Conservation (phyloP, 257 asterid genomes). For the Verbena officinalis region DNA sequence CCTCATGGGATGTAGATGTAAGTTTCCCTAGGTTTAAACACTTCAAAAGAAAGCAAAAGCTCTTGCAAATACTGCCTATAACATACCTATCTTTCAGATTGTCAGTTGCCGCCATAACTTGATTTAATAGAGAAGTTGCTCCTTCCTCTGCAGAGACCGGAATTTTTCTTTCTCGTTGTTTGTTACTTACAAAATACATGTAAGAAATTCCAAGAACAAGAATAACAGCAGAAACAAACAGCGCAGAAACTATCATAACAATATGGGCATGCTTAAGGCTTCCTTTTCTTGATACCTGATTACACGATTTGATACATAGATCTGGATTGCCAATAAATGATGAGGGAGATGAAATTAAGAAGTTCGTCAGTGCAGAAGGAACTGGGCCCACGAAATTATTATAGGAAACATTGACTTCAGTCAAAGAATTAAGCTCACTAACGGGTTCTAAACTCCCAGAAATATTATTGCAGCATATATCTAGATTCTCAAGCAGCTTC, state of each 20-base stretch:
- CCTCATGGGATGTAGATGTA: too few relatives aligned
- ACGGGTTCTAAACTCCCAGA: conserved; percentile 58
- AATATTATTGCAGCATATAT: conserved; percentile 61
- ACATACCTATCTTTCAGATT: conserved; percentile 58
- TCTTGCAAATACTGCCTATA: too few relatives aligned
- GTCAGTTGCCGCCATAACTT: conserved; percentile 69
- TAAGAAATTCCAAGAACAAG: conserved; percentile 43
- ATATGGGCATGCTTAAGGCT: conserved; percentile 37
- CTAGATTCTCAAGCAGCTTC: conserved; percentile 63
- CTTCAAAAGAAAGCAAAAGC: too few relatives aligned
- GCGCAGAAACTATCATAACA: conserved; percentile 47
- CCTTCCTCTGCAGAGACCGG: conserved; percentile 56
- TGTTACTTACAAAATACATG: conserved; percentile 30
- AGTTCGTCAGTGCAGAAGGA: conserved; percentile 43
- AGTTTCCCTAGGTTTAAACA: too few relatives aligned
- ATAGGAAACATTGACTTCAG: conserved; percentile 55
- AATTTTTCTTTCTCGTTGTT: conserved; percentile 26
- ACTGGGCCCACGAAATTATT: conserved; percentile 65
- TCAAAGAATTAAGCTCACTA: conserved; percentile 50
- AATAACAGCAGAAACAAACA: conserved; percentile 36
- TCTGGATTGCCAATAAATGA: conserved; percentile 57
- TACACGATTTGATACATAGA: conserved; percentile 59
- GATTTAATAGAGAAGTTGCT: conserved; percentile 63
- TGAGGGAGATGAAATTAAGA: conserved; percentile 50
- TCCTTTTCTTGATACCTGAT: conserved; percentile 33